A percentile compares a stretch with the other conserved stretches of the same genome.
Evolutionary conservation across 2,329 filamentous ascomycete species (phyloP).

Genomic region (Colletotrichum sublineola): DNA sequence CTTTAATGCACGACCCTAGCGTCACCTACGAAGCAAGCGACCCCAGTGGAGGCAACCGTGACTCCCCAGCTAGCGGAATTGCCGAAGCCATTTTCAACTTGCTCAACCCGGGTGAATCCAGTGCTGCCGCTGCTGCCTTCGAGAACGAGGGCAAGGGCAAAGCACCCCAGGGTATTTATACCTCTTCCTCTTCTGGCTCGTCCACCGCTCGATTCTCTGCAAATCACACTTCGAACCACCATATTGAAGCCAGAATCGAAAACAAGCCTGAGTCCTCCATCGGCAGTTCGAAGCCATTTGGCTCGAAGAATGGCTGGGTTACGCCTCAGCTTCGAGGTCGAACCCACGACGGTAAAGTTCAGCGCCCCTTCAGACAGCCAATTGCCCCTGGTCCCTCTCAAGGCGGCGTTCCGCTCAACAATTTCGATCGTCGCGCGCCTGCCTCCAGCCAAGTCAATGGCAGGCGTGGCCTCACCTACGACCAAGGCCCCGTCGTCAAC

Average conservation of each 20-base stretch:
- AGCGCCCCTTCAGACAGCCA: not conserved
- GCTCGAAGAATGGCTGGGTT: not conserved
- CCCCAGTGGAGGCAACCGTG: too few species aligned
- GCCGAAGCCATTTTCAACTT: not conserved
- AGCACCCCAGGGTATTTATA: not conserved
- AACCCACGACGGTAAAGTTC: not conserved
- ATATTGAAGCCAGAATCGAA: not conserved
- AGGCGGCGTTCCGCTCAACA: not conserved
- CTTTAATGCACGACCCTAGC: not conserved
- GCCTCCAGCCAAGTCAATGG: not conserved
- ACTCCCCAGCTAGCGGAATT: too few species aligned
- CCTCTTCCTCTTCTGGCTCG: not conserved
- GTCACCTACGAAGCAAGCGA: not conserved
- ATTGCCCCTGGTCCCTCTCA: not conserved
- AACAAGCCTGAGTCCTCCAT: not conserved
- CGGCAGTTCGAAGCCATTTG: not conserved
- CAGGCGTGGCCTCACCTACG: not conserved
- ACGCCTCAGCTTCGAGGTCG: not conserved
- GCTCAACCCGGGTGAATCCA: too few species aligned
- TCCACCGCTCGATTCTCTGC: conserved; percentile 1
- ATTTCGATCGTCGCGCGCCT: not conserved
- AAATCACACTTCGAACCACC: not conserved
- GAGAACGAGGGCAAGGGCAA: not conserved
- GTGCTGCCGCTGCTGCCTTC: not conserved
- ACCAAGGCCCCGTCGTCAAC: not conserved